A percentile compares a stretch with the other conserved stretches of the same genome.
phyloP scores from a whole-genome alignment of 1,284 basidiomycete species.

The Sporisorium exsertum region DNA sequence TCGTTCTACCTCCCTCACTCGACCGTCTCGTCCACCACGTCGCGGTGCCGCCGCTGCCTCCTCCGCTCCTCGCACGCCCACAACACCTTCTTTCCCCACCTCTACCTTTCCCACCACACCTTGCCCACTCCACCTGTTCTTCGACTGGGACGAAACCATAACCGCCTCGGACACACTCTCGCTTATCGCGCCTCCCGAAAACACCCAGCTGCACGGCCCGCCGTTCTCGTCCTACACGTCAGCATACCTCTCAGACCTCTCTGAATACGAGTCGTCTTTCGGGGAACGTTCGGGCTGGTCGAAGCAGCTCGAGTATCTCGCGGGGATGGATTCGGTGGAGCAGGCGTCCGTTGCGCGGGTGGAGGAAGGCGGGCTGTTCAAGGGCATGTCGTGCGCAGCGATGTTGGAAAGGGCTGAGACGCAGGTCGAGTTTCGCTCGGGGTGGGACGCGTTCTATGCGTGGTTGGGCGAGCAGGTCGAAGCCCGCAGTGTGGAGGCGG shows the following conservation, averaged over 20 bases:
- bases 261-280: constrained; percentile 10
- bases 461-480: constrained; percentile 22
- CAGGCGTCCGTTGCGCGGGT: constrained; percentile 40
- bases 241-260: constrained; percentile 51
- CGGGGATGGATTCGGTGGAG: constrained; percentile 50
- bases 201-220: constrained; percentile 25
- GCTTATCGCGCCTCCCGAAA: constrained; percentile 52
- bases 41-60: constrained; percentile 7
- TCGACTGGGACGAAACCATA: constrained; percentile 69
- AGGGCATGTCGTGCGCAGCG: constrained; percentile 11
- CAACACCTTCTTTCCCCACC: neutral
- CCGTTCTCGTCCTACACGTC: constrained; percentile 51
- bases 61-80: neutral
- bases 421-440: constrained; percentile 35
- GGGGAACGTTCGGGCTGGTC: constrained; percentile 20
- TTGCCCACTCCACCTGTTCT: constrained; percentile 41
- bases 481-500: constrained; percentile 3
- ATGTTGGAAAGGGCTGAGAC: constrained; percentile 21
- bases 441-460: constrained; percentile 41
- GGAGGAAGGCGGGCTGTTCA: constrained; percentile 54
- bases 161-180: constrained; percentile 61
- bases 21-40: constrained; percentile 36
- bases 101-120: neutral
- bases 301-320: constrained; percentile 41
- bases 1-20: constrained; percentile 20